Conservation (phyloP, 768 basidiomycete genomes). For the Russula olivacea region DNA sequence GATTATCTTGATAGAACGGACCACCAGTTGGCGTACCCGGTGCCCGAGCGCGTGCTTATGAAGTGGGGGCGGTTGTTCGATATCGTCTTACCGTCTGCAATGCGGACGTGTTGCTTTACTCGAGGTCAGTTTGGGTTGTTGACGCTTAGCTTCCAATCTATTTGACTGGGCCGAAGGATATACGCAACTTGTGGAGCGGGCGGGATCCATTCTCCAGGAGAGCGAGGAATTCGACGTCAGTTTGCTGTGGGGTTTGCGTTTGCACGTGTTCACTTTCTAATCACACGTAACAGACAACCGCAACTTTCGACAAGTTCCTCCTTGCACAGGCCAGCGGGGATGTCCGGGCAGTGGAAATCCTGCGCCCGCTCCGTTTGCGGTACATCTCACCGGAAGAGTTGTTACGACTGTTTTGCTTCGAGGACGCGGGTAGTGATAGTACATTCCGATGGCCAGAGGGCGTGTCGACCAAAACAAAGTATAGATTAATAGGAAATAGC, state of each 20-base stretch:
- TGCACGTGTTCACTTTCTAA: neutral
- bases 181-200: conserved; percentile 66
- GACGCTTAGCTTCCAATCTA: neutral
- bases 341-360: conserved; percentile 44
- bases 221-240: conserved; percentile 60
- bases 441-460: conserved; percentile 57
- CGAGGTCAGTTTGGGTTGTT: conserved; percentile 43
- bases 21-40: conserved; percentile 26
- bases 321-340: conserved; percentile 38
- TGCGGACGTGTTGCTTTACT: conserved; percentile 74
- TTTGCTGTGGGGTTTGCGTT: conserved; percentile 19
- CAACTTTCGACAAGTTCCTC: conserved; percentile 52
- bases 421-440: conserved; percentile 25
- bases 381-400: conserved; percentile 75
- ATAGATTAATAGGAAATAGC: conserved; percentile 76
- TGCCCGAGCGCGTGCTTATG: conserved; percentile 56
- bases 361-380: conserved; percentile 56
- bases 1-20: conserved; percentile 40
- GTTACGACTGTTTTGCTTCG: conserved; percentile 60
- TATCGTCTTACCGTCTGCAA: conserved; percentile 59
- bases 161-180: conserved; percentile 46
- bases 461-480: conserved; percentile 62
- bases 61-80: conserved; percentile 82
- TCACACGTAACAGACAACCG: conserved; percentile 45
- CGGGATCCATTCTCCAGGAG: conserved; percentile 72